phyloP scores from a whole-genome alignment of 768 basidiomycete species.

The Lyophyllum semitale region DNA sequence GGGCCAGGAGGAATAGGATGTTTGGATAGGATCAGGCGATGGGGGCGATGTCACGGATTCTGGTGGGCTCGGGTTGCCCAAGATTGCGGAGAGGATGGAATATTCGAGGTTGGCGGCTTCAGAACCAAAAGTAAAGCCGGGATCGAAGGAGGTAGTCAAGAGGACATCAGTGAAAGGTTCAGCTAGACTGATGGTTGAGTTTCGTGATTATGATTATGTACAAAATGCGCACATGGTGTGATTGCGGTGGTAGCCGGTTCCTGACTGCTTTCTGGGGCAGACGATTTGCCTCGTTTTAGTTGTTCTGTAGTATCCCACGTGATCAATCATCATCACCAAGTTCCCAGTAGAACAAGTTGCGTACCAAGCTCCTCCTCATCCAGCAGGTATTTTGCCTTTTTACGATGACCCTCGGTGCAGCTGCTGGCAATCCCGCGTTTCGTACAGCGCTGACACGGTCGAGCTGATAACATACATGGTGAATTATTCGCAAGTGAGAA shows the following conservation, averaged over 20 bases:
- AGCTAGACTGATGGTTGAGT: slow-evolving; percentile 29
- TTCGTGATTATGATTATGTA: background rate
- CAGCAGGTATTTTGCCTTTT: slow-evolving; percentile 96
- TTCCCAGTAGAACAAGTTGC: slow-evolving; percentile 22
- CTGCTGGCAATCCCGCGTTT: slow-evolving; percentile 89
- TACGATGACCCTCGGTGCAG: slow-evolving; percentile 93
- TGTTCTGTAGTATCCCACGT: slow-evolving; percentile 48
- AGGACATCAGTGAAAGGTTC: slow-evolving; percentile 63
- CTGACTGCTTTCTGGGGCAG: slow-evolving; percentile 39
- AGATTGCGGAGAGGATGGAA: slow-evolving; percentile 89
- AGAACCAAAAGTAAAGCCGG: slow-evolving; percentile 73
- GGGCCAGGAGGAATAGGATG: slow-evolving; percentile 45
- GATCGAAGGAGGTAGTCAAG: slow-evolving; percentile 62
- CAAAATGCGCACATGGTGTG: slow-evolving; percentile 33
- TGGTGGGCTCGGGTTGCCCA: slow-evolving; percentile 74
- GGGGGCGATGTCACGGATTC: slow-evolving; percentile 45
- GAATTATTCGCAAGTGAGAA: slow-evolving; percentile 18
- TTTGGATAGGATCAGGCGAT: slow-evolving; percentile 33
- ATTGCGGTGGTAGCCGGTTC: slow-evolving; percentile 30
- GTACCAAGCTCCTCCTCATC: slow-evolving; percentile 91
- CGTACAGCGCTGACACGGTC: slow-evolving; percentile 94
- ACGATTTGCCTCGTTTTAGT: slow-evolving; percentile 49
- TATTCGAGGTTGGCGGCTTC: slow-evolving; percentile 95
- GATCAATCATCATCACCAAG: slow-evolving; percentile 32
- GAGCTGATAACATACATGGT: slow-evolving; percentile 52